A percentile compares a stretch with the other conserved stretches of the same genome.
These are phyloP conservation scores for Pyrenula massariospora DNA, from an alignment of 495 filamentous ascomycete species.

Conservation along the genomic window DNA sequence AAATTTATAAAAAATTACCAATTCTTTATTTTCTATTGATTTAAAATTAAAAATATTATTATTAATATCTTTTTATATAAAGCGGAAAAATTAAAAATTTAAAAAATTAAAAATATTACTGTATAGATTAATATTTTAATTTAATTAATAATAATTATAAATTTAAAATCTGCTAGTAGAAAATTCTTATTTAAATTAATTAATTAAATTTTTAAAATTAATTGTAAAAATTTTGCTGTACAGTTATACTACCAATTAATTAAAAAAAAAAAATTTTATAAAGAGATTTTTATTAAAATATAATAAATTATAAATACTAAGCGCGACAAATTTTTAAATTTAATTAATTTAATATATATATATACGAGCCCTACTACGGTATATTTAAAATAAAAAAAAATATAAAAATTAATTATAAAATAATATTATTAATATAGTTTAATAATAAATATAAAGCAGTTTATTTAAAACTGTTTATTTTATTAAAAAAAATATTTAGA, in stretches of 20 bases:
- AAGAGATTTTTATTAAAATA: background rate
- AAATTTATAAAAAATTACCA: background rate
- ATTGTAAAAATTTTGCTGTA: background rate
- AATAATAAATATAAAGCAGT: background rate
- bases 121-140: background rate
- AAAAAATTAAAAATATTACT: background rate
- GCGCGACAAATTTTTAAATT: too few relatives aligned
- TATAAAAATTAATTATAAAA: background rate
- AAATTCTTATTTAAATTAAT: background rate
- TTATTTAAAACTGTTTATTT: background rate
- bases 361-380: background rate
- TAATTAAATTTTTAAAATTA: background rate
- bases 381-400: background rate
- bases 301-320: too few relatives aligned
- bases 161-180: background rate
- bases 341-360: too few relatives aligned
- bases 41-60: background rate
- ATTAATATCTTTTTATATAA: background rate
- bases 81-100: background rate
- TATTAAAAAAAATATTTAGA: background rate
- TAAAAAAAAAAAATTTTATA: background rate
- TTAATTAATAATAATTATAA: background rate
- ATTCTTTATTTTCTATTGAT: background rate
- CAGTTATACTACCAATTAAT: background rate
- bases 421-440: background rate